These are phyloP conservation scores for Pseudopyrenochaeta lycopersici DNA, from an alignment of 2,329 filamentous ascomycete species.

Conservation along the genomic window DNA sequence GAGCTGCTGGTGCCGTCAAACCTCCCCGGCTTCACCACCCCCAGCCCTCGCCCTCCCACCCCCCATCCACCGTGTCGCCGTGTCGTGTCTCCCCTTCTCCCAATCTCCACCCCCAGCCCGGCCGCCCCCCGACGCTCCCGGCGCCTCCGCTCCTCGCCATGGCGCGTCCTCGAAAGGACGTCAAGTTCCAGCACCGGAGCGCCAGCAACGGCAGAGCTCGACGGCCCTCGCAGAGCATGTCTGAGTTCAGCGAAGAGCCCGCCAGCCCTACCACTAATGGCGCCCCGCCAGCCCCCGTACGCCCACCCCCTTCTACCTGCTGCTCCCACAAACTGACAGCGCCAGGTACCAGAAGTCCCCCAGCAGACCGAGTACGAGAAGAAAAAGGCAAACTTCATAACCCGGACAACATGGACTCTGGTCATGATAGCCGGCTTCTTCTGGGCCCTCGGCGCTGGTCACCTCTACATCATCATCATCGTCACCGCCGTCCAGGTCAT, in stretches of 20 bases:
- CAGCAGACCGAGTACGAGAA: slow-evolving; percentile 84
- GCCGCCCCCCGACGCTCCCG: slow-evolving; percentile 7
- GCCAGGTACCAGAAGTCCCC: slow-evolving; percentile 48
- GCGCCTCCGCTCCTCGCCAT: slow-evolving; percentile 27
- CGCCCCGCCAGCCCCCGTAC: slow-evolving; percentile 24
- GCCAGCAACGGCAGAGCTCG: slow-evolving; percentile 61
- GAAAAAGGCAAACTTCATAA: slow-evolving; percentile 98
- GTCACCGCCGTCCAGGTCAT: slow-evolving; percentile 95
- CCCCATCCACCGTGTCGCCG: slow-evolving; percentile 6
- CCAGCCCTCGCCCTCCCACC: slow-evolving; percentile 10
- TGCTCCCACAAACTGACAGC: slow-evolving; percentile 25
- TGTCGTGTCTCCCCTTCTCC: not conserved
- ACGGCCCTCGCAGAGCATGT: slow-evolving; percentile 74
- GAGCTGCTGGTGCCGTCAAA: not conserved
- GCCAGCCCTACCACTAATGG: slow-evolving; percentile 61
- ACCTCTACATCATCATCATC: slow-evolving; percentile 95
- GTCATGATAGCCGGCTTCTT: slow-evolving; percentile 98
- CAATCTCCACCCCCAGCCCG: not conserved
- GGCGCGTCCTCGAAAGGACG: slow-evolving; percentile 62
- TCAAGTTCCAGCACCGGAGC: slow-evolving; percentile 67
- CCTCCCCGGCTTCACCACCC: slow-evolving; percentile 2
- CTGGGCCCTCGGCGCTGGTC: slow-evolving; percentile 88
- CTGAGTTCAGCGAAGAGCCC: slow-evolving; percentile 70
- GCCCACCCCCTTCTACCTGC: not conserved
- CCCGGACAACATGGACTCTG: slow-evolving; percentile 95